These are phyloP conservation scores for Diaporthe sp. DNA, from an alignment of 2,329 filamentous ascomycete species.

Conservation along the genomic window DNA sequence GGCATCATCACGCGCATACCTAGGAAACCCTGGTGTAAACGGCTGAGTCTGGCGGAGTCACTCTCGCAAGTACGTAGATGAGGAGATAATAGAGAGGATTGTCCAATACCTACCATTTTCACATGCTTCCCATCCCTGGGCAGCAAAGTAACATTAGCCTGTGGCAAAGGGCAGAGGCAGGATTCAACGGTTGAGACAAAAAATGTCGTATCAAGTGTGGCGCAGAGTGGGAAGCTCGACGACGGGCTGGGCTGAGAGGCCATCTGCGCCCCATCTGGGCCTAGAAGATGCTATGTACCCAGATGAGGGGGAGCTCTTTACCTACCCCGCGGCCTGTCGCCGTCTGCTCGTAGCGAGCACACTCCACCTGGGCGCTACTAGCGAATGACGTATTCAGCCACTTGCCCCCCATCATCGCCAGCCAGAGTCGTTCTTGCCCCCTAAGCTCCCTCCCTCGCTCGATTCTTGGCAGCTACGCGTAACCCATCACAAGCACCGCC, in stretches of 20 bases:
- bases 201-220: slow-evolving; percentile 26
- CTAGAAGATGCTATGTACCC: not conserved
- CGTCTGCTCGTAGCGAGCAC: not conserved
- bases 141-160: not conserved
- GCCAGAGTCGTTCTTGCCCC: slow-evolving; percentile 18
- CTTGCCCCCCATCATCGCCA: slow-evolving; percentile 7
- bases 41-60: not conserved
- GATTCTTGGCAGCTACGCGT: slow-evolving; percentile 28
- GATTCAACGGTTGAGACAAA: slow-evolving; percentile 19
- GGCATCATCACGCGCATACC: no score
- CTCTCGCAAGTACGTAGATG: not conserved
- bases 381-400: slow-evolving; percentile 24
- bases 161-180: slow-evolving; percentile 20
- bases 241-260: not conserved
- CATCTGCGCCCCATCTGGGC: not conserved
- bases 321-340: slow-evolving; percentile 16
- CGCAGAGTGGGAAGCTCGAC: slow-evolving; percentile 4
- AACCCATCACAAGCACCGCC: slow-evolving; percentile 8
- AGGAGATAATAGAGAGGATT: no score
- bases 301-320: slow-evolving; percentile 2
- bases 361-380: slow-evolving; percentile 15
- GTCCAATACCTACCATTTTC: not conserved
- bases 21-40: no score
- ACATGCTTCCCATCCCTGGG: slow-evolving; percentile 10
- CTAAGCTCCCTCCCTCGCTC: slow-evolving; percentile 15